Evolutionary conservation across 768 basidiomycete genomes (phyloP).

Genomic region (Collybiopsis luxurians): DNA sequence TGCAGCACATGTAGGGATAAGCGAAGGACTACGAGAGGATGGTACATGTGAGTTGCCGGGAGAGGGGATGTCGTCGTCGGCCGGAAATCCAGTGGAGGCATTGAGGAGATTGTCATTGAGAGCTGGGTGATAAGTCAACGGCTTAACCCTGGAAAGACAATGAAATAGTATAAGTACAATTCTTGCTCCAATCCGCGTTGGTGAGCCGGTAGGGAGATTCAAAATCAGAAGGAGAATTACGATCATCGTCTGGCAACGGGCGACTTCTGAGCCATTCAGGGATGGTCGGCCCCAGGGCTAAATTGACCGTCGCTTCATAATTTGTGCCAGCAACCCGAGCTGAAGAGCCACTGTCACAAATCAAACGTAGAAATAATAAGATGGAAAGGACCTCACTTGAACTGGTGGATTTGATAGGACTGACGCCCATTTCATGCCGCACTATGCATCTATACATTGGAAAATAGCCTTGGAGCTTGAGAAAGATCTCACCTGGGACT

Average conservation of each 20-base stretch:
- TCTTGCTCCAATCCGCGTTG: not conserved
- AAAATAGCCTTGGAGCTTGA: not conserved
- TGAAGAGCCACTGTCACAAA: no score
- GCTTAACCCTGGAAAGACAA: not conserved
- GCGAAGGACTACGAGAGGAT: slow-evolving; percentile 1
- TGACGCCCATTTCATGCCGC: not conserved
- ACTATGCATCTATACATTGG: not conserved
- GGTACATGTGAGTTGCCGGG: not conserved
- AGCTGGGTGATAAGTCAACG: no score
- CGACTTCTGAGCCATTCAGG: not conserved
- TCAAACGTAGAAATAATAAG: not conserved
- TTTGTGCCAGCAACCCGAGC: not conserved
- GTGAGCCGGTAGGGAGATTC: not conserved
- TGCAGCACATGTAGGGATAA: not conserved
- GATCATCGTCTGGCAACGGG: no score
- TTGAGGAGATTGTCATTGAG: no score
- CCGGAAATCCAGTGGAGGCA: no score
- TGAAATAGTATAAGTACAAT: not conserved
- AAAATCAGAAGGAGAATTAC: not conserved
- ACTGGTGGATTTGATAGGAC: not conserved
- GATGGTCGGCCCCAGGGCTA: not conserved
- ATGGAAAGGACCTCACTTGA: not conserved
- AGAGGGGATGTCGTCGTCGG: not conserved
- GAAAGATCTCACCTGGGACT: not conserved
- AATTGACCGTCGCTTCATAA: not conserved